Conservation (phyloP, 768 basidiomycete genomes). For the Auriscalpium microsporum region DNA sequence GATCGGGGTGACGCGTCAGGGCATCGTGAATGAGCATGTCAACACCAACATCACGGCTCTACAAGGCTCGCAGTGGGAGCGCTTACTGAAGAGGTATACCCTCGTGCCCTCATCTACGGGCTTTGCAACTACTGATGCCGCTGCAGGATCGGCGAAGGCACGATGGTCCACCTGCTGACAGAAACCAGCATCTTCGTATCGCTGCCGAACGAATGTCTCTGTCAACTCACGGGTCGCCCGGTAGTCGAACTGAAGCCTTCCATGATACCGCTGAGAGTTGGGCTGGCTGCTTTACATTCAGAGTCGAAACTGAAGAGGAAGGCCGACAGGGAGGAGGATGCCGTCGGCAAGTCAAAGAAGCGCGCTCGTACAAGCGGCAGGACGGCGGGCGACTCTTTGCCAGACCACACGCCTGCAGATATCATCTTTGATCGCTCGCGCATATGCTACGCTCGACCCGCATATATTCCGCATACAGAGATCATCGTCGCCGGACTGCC, state of each 20-base stretch:
- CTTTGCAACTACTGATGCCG: not conserved
- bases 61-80: conserved; percentile 58
- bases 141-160: conserved; percentile 64
- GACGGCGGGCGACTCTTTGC: not conserved
- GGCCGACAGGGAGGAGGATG: conserved; percentile 2
- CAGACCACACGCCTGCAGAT: conserved; percentile 40
- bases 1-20: conserved; percentile 29
- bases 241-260: conserved; percentile 38
- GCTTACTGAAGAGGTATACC: conserved; percentile 53
- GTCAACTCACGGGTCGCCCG: conserved; percentile 74
- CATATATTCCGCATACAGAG: conserved; percentile 38
- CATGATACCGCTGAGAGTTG: not conserved
- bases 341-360: not conserved
- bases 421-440: conserved; percentile 45
- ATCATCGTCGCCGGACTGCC: conserved; percentile 58
- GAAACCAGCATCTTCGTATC: conserved; percentile 68
- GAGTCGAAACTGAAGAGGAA: conserved; percentile 2
- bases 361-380: not conserved
- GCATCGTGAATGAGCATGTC: conserved; percentile 51
- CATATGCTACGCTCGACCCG: conserved; percentile 63
- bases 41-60: conserved; percentile 72
- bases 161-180: conserved; percentile 71
- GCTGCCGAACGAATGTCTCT: conserved; percentile 75
- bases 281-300: not conserved
- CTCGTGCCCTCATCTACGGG: not conserved